These are phyloP conservation scores for Boletus fagicola DNA, from an alignment of 768 basidiomycete genomes.

Conservation along the genomic window DNA sequence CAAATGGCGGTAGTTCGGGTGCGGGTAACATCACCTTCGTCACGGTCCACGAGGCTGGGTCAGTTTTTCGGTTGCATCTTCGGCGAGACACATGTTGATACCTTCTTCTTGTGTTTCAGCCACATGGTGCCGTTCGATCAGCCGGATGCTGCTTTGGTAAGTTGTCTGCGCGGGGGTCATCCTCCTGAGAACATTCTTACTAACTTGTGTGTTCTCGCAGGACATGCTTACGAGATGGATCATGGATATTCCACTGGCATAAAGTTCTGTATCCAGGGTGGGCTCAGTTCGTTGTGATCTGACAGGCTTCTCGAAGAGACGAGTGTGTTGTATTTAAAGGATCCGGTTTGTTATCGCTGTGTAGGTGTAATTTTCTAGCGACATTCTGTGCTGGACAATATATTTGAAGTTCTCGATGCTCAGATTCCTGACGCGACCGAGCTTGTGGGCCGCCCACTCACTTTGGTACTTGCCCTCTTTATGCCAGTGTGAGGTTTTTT, in stretches of 20 bases:
- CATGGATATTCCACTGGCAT: slow-evolving; percentile 46
- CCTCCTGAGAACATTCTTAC: background rate
- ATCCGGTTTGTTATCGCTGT: background rate
- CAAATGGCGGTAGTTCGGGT: slow-evolving; percentile 58
- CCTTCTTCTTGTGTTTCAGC: slow-evolving; percentile 37
- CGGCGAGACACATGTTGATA: background rate
- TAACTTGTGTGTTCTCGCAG: slow-evolving; percentile 30
- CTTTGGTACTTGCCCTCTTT: background rate
- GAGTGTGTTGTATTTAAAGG: background rate
- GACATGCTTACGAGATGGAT: slow-evolving; percentile 64
- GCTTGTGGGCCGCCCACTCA: background rate
- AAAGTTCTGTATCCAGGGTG: background rate
- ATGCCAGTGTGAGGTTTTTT: background rate
- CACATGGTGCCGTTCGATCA: slow-evolving; percentile 93
- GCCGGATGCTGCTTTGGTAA: slow-evolving; percentile 77
- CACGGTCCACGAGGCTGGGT: slow-evolving; percentile 78
- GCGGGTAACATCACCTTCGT: slow-evolving; percentile 89
- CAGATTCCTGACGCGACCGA: background rate
- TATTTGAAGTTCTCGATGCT: background rate
- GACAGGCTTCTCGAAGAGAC: background rate
- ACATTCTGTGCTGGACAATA: background rate
- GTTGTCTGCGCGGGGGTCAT: slow-evolving; percentile 18
- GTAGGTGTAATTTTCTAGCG: background rate
- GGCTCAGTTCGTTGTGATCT: background rate
- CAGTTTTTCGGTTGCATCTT: slow-evolving; percentile 26